Evolutionary conservation across 2,329 filamentous ascomycete genomes (phyloP).

Genomic region (Colletotrichum filicis): DNA sequence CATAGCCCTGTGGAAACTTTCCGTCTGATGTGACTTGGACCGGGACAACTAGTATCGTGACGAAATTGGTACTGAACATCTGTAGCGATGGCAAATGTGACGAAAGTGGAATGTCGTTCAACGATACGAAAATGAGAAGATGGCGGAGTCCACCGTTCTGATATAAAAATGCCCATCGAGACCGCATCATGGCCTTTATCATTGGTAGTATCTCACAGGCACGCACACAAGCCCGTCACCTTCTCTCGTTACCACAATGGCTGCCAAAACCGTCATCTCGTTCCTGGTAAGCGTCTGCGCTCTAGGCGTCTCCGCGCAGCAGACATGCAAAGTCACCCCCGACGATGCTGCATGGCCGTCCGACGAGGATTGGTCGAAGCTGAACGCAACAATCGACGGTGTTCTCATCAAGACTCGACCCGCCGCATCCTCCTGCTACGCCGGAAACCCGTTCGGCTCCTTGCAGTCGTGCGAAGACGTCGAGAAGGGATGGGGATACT

Average conservation of each 20-base stretch:
- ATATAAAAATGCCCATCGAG: background rate
- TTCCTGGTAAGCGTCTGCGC: background rate
- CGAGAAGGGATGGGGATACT: slow-evolving; percentile 4
- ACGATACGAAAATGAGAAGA: slow-evolving; percentile 9
- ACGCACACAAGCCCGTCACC: background rate
- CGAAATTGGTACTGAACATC: background rate
- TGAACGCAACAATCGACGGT: slow-evolving; percentile 58
- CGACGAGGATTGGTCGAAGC: slow-evolving; percentile 46
- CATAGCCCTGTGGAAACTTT: background rate
- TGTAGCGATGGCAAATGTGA: background rate
- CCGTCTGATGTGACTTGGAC: background rate
- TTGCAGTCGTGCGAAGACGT: slow-evolving; percentile 13
- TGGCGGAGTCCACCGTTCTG: background rate
- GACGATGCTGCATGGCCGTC: slow-evolving; percentile 23
- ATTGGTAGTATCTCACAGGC: background rate
- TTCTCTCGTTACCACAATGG: background rate
- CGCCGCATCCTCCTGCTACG: slow-evolving; percentile 57
- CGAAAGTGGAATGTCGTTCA: background rate
- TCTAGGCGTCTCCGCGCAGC: slow-evolving; percentile 5
- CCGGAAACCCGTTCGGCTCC: slow-evolving; percentile 34
- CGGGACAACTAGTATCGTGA: background rate
- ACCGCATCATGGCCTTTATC: background rate
- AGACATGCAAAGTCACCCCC: slow-evolving; percentile 17
- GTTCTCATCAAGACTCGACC: slow-evolving; percentile 56
- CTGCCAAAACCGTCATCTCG: background rate